Evolutionary conservation across 352 stramenopile genomes (phyloP).

Genomic region (Paralagenidium karlingii): DNA sequence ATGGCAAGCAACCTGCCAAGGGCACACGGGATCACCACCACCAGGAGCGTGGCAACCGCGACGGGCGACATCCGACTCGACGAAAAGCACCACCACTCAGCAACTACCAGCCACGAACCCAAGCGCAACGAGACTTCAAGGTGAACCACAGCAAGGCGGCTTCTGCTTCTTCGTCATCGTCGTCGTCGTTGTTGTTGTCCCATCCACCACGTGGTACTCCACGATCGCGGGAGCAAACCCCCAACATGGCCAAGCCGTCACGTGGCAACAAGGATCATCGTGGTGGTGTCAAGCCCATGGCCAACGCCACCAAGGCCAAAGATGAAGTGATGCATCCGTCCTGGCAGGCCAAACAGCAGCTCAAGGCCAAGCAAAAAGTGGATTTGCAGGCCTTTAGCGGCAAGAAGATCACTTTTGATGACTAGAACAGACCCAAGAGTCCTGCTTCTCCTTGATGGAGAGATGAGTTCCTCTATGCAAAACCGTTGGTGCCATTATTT

Average conservation of each 20-base stretch:
- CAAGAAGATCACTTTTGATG: conserved; percentile 77
- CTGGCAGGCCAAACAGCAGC: conserved; percentile 71
- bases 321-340: conserved; percentile 9
- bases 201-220: conserved; percentile 1
- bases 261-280: neutral
- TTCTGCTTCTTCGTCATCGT: neutral
- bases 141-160: too few relatives aligned
- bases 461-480: too few relatives aligned
- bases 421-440: too few relatives aligned
- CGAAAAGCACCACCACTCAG: neutral
- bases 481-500: too few relatives aligned
- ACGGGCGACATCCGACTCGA: neutral
- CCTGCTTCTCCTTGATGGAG: too few relatives aligned
- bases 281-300: too few relatives aligned
- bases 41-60: neutral
- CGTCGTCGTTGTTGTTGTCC: neutral
- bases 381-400: conserved; percentile 51
- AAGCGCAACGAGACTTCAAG: too few relatives aligned
- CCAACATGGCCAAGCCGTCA: too few relatives aligned
- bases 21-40: neutral
- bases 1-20: neutral
- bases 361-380: conserved; percentile 73
- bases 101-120: neutral
- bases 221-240: too few relatives aligned
- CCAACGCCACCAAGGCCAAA: neutral